These are phyloP conservation scores for Penicillium subrubescens DNA, from an alignment of 495 filamentous ascomycete species.

Conservation along the genomic window DNA sequence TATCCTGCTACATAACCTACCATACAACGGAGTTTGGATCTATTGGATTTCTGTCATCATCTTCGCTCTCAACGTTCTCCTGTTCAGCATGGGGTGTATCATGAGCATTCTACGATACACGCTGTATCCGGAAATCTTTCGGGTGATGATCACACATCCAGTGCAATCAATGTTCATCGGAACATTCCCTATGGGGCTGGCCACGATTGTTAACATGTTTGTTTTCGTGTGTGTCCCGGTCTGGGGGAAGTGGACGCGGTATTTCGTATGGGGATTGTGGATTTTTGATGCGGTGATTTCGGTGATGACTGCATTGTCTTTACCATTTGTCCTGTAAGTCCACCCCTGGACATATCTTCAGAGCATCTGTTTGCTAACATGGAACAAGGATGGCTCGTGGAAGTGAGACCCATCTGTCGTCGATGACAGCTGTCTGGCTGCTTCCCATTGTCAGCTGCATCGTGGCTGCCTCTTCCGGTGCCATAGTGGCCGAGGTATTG, in stretches of 20 bases:
- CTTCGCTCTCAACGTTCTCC: constrained; percentile 55
- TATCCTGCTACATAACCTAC: constrained; percentile 58
- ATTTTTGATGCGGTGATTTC: constrained; percentile 58
- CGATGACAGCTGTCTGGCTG: constrained; percentile 62
- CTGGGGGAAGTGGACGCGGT: constrained; percentile 46
- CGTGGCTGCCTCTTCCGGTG: constrained; percentile 60
- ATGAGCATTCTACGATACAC: constrained; percentile 57
- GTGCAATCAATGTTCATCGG: constrained; percentile 63
- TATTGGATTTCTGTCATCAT: constrained; percentile 55
- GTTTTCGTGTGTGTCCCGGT: constrained; percentile 55
- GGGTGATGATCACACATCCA: constrained; percentile 58
- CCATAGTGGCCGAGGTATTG: constrained; percentile 55
- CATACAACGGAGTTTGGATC: constrained; percentile 57
- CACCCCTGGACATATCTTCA: no score
- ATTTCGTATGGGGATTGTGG: constrained; percentile 59
- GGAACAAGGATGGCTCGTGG: constrained; percentile 35
- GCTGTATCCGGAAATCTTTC: constrained; percentile 59
- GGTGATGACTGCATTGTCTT: constrained; percentile 47
- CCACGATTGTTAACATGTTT: constrained; percentile 63
- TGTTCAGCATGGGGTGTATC: constrained; percentile 45
- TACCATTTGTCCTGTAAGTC: constrained; percentile 60
- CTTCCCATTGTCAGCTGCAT: constrained; percentile 61
- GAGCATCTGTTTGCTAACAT: no score
- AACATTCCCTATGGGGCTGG: constrained; percentile 64
- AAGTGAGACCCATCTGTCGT: constrained; percentile 34